Base-by-base conservation (phyloP, 352 stramenopile species). In the Phytophthora nicotianae region DNA sequence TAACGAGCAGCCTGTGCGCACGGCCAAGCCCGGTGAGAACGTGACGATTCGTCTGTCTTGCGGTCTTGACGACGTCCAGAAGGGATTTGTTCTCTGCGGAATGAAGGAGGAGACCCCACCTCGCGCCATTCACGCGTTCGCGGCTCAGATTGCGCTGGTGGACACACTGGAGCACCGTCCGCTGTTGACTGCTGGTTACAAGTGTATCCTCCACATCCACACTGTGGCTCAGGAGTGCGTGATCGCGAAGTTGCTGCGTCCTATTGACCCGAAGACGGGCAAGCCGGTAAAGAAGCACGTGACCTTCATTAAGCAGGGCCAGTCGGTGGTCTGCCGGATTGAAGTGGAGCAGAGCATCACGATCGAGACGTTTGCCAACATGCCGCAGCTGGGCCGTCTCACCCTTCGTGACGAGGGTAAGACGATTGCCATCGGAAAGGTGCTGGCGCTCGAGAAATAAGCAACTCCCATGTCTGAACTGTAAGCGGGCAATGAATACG, bases 371-470 rank as follows among this genome's bases (percentile, higher is more conserved):
- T 99, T 97, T 63, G 93, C 98, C 5, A 82, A 88, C 48, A 95
- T 98, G 76, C 90, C 91, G 32, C 98, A 99, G 68, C 81, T 99
- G 9, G 98, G 98, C 35, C 84, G 97, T 58, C 98, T 99, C 67
- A 99, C 97, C 40, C 82, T 99, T 35, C 90, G 97, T 76, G 98
- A 98, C 52, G 98, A 99, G 77, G 98, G 97, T 67, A 98, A 98
- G 83, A 99, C 98, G 24, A 99, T 99, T 61, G 97, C 93, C 26
- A 99, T 99, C 72, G 98, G 98, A 19, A 99, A 99, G 71, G 92
- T 99, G 47, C 77, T 97, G 52, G 96, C 98, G 68, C 85, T 99
- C 42, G 81, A 89, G 46, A 88, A 91, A 79, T 86, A 90, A 75
- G 27, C 33, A 23, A 32, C 16, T 64, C 7, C 17, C 17, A 33